Evolutionary conservation across 768 basidiomycete genomes (phyloP).

Genomic region (Kwoniella sp.): DNA sequence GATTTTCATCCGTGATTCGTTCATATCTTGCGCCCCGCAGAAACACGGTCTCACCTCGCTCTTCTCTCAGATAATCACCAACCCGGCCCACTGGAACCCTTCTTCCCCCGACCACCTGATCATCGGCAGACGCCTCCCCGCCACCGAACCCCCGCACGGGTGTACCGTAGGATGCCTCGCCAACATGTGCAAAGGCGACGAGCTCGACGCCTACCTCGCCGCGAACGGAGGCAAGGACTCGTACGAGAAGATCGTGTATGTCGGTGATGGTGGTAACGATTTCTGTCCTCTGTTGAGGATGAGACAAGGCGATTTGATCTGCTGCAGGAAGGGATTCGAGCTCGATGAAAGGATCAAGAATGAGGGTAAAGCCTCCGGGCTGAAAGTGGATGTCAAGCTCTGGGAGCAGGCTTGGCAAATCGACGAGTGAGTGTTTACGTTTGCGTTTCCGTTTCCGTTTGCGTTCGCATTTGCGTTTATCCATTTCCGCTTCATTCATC

Average conservation of each 20-base stretch:
- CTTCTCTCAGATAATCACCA: conserved; percentile 86
- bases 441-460: background rate
- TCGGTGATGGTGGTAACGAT: conserved; percentile 94
- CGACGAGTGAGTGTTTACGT: conserved; percentile 68
- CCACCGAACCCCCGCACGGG: conserved; percentile 73
- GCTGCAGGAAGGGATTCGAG: conserved; percentile 77
- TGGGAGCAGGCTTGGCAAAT: conserved; percentile 98
- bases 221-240: conserved; percentile 61
- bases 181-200: conserved; percentile 99
- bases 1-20: background rate
- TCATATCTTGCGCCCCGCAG: conserved; percentile 57
- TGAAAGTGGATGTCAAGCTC: conserved; percentile 73
- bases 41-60: conserved; percentile 71
- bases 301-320: conserved; percentile 75
- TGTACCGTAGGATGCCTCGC: conserved; percentile 87
- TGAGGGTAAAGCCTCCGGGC: conserved; percentile 68
- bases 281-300: conserved; percentile 88
- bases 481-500: background rate
- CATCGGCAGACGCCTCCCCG: conserved; percentile 74
- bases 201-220: conserved; percentile 78
- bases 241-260: conserved; percentile 80
- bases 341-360: conserved; percentile 74
- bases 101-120: conserved; percentile 67
- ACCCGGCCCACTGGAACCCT: conserved; percentile 80
- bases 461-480: background rate